Evolutionary conservation across 345 rosid genomes (phyloP).

Genomic region (Salix exigua): DNA sequence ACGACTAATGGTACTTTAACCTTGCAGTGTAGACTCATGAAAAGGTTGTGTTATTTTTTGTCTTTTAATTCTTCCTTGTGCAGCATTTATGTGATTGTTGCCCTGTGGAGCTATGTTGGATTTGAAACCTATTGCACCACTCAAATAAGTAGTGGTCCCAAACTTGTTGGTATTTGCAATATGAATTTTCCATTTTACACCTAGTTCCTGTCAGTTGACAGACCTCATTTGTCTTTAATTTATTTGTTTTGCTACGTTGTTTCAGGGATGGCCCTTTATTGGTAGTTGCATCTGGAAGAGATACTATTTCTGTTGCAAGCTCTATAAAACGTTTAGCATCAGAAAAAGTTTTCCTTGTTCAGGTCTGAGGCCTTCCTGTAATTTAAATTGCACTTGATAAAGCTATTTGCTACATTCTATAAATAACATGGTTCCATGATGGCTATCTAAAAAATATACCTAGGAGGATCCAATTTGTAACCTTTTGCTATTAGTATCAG

Average conservation of each 20-base stretch:
- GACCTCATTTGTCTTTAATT: background rate
- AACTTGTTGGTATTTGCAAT: background rate
- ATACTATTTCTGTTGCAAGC: conserved; percentile 81
- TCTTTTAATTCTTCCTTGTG: background rate
- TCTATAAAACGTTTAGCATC: conserved; percentile 84
- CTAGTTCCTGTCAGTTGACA: background rate
- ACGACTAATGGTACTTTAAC: background rate
- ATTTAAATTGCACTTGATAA: background rate
- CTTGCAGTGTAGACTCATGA: background rate
- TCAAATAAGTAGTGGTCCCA: background rate
- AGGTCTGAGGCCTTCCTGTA: conserved; percentile 43
- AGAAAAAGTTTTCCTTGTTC: conserved; percentile 80
- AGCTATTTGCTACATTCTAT: background rate
- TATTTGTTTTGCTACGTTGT: conserved; percentile 2
- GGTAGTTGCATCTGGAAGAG: conserved; percentile 94
- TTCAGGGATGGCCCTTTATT: conserved; percentile 89
- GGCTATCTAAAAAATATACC: background rate
- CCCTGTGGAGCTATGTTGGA: background rate
- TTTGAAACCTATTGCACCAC: background rate
- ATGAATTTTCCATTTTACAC: background rate
- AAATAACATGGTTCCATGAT: background rate
- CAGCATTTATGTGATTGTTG: background rate
- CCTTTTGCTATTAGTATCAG: background rate
- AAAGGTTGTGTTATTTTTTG: no score
- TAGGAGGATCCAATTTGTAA: background rate